These are phyloP conservation scores for Aspergillus hancockii DNA, from an alignment of 495 filamentous ascomycete genomes.

Conservation along the genomic window DNA sequence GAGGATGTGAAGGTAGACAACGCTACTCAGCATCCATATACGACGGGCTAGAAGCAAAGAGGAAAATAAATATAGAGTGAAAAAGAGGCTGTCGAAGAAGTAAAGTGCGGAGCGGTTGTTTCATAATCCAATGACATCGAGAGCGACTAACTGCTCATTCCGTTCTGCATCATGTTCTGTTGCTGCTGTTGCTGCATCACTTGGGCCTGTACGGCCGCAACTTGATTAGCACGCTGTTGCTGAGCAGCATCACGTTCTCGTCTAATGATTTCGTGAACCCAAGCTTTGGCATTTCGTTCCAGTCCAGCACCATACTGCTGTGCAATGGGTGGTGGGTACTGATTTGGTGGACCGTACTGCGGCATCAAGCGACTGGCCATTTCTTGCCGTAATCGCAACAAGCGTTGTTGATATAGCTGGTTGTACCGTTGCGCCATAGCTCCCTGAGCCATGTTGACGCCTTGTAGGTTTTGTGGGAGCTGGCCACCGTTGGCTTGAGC, in stretches of 20 bases:
- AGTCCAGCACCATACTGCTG: slow-evolving; percentile 41
- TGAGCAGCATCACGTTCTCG: slow-evolving; percentile 41
- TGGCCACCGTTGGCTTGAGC: slow-evolving; percentile 46
- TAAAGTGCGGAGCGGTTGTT: slow-evolving; percentile 8
- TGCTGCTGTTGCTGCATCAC: slow-evolving; percentile 42
- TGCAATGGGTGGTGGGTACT: slow-evolving; percentile 44
- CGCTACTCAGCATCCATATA: neutral
- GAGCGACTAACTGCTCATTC: slow-evolving; percentile 37
- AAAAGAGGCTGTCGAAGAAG: slow-evolving; percentile 9
- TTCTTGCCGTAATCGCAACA: slow-evolving; percentile 39
- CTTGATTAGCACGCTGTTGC: slow-evolving; percentile 36
- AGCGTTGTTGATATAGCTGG: slow-evolving; percentile 40
- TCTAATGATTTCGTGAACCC: slow-evolving; percentile 50
- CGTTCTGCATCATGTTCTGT: slow-evolving; percentile 51
- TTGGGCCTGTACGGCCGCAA: slow-evolving; percentile 40
- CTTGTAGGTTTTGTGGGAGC: slow-evolving; percentile 35
- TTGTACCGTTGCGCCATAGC: slow-evolving; percentile 37
- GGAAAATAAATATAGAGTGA: slow-evolving; percentile 14
- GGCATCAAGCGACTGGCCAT: slow-evolving; percentile 40
- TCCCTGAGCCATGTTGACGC: slow-evolving; percentile 28
- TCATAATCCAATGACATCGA: slow-evolving; percentile 8
- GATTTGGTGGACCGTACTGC: slow-evolving; percentile 44
- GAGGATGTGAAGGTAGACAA: neutral
- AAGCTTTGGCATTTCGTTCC: slow-evolving; percentile 40
- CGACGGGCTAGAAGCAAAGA: slow-evolving; percentile 1